Evolutionary conservation across 305 asterid species (phyloP).

Genomic region (Fraxinus baroniana): DNA sequence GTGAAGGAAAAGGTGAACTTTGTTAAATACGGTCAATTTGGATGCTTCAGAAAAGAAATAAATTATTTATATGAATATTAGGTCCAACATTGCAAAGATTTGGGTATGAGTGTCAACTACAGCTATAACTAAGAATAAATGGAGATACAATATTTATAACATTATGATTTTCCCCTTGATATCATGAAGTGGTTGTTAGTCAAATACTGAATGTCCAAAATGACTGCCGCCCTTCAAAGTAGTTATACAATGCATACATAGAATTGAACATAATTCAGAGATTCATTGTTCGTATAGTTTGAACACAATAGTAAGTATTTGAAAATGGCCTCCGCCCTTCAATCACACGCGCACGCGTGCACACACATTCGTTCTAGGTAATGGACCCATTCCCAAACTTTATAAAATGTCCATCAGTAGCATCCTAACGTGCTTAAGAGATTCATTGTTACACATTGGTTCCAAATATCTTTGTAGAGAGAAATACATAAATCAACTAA

Average conservation of each 20-base stretch:
- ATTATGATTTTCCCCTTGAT: neutral
- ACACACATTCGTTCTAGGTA: neutral
- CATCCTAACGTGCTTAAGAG: neutral
- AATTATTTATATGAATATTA: neutral
- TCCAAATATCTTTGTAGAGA: neutral
- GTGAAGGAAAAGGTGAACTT: neutral
- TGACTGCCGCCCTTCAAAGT: neutral
- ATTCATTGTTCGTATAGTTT: too few species aligned
- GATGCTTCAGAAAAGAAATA: conserved; percentile 3
- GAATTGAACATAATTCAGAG: neutral
- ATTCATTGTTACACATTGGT: neutral
- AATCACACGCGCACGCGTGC: neutral
- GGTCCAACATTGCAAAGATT: neutral
- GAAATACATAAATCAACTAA: neutral
- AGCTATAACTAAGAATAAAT: neutral
- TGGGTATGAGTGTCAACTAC: neutral
- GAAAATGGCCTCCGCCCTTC: neutral
- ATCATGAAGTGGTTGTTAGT: neutral
- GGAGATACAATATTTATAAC: neutral
- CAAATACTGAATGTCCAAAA: neutral
- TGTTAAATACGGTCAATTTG: neutral
- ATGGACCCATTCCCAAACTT: neutral
- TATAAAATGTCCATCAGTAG: neutral
- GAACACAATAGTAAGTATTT: neutral
- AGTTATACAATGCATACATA: neutral